Conservation (phyloP, 305 asterid species). For the Fraxinus paxiana region DNA sequence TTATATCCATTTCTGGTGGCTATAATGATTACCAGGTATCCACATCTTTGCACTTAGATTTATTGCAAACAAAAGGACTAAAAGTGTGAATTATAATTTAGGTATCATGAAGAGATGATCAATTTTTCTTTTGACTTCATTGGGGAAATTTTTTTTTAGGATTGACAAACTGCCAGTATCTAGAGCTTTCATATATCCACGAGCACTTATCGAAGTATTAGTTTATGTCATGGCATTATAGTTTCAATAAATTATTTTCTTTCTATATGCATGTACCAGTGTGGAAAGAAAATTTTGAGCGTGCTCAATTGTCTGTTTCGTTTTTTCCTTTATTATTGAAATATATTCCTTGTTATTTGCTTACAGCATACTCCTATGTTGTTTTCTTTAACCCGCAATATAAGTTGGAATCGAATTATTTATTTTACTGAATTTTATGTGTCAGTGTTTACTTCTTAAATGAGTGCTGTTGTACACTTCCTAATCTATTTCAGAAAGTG, state of each 20-base stretch:
- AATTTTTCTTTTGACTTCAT: conserved; percentile 4
- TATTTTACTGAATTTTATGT: not conserved
- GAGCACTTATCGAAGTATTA: conserved; percentile 2
- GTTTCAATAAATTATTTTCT: not conserved
- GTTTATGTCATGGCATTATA: conserved; percentile 5
- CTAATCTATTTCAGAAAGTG: not conserved
- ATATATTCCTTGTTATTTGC: not conserved
- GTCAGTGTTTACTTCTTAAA: not conserved
- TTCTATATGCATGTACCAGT: not conserved
- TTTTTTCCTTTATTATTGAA: not conserved
- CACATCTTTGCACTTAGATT: conserved; percentile 16
- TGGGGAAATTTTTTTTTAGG: not conserved
- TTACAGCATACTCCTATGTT: not conserved
- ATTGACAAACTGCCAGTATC: conserved; percentile 1
- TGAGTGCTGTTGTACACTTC: not conserved
- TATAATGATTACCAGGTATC: conserved; percentile 92
- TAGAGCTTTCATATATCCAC: conserved; percentile 11
- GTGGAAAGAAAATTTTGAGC: not conserved
- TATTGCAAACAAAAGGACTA: conserved; percentile 8
- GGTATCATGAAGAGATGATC: conserved; percentile 2
- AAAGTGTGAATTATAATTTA: conserved; percentile 15
- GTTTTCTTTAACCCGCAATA: not conserved
- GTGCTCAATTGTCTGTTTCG: not conserved
- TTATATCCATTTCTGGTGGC: conserved; percentile 91
- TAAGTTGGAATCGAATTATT: not conserved